Percentiles rank a stretch among this genome's conserved stretches.
These are phyloP conservation scores for Pistacia integerrima DNA, from an alignment of 345 rosid species.

Conservation along the genomic window DNA sequence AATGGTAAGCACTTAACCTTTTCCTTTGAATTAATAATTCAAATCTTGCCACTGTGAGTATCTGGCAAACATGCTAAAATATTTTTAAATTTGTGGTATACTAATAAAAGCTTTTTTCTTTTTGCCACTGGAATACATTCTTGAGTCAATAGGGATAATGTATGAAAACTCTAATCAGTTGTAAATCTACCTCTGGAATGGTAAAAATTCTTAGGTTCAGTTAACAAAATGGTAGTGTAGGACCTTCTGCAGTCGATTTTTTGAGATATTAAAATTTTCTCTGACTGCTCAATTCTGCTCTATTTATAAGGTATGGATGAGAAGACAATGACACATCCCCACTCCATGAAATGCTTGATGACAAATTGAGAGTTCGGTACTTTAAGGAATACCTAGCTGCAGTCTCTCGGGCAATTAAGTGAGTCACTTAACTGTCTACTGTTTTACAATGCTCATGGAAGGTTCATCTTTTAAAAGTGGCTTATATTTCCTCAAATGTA, in stretches of 20 bases:
- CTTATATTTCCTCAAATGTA: background rate
- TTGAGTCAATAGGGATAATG: background rate
- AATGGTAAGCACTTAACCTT: conserved; percentile 51
- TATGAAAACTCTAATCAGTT: background rate
- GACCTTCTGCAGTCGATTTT: background rate
- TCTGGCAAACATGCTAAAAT: background rate
- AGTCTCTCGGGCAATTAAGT: conserved; percentile 77
- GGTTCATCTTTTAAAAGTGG: background rate
- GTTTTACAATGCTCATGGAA: background rate
- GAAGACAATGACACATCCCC: conserved; percentile 62
- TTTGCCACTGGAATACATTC: background rate
- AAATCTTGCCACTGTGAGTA: background rate
- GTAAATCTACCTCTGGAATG: background rate
- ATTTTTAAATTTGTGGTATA: background rate
- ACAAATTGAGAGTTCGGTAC: conserved; percentile 69
- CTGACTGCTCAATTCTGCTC: background rate
- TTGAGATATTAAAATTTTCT: conserved; percentile 1
- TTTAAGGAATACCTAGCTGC: conserved; percentile 71
- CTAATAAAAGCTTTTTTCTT: background rate
- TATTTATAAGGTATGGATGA: conserved; percentile 84
- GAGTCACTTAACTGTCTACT: conserved; percentile 26
- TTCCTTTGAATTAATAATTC: background rate
- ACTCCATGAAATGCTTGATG: conserved; percentile 79
- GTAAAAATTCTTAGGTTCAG: conserved; percentile 2
- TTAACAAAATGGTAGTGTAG: background rate